A percentile compares a stretch with the other conserved stretches of the same genome.
These are phyloP conservation scores for Malbranchea zuffiana DNA, from an alignment of 2,329 filamentous ascomycete genomes.

Conservation along the genomic window DNA sequence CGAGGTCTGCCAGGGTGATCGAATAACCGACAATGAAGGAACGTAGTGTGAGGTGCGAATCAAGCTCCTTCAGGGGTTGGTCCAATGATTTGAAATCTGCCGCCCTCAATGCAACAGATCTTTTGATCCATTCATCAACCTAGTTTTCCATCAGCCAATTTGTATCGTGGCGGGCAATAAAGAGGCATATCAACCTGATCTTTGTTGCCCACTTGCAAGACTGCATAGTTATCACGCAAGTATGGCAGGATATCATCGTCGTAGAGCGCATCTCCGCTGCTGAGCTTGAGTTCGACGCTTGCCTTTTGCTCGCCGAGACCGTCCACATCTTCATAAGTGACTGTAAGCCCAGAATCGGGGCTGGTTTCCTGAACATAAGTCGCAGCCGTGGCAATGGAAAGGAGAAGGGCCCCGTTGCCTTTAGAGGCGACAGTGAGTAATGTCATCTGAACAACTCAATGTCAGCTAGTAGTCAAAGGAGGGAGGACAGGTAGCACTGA, in stretches of 20 bases:
- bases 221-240: slow-evolving; percentile 12
- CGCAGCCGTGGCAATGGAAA: slow-evolving; percentile 15
- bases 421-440: slow-evolving; percentile 16
- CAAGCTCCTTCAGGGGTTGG: slow-evolving; percentile 17
- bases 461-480: slow-evolving; percentile 6
- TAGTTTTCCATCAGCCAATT: no score
- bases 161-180: no score
- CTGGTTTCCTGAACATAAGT: slow-evolving; percentile 13
- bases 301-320: slow-evolving; percentile 12
- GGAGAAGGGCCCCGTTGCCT: slow-evolving; percentile 12
- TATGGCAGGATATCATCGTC: slow-evolving; percentile 15
- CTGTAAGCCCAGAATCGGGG: slow-evolving; percentile 10
- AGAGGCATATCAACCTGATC: slow-evolving; percentile 9
- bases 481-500: no score
- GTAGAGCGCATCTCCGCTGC: slow-evolving; percentile 12
- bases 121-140: slow-evolving; percentile 17
- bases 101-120: slow-evolving; percentile 11
- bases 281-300: slow-evolving; percentile 13
- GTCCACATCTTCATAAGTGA: slow-evolving; percentile 14
- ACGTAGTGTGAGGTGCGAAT: slow-evolving; percentile 17
- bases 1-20: slow-evolving; percentile 17
- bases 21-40: slow-evolving; percentile 17
- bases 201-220: slow-evolving; percentile 13
- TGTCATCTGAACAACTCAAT: slow-evolving; percentile 7
- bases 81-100: slow-evolving; percentile 17